Percentiles rank a stretch among this genome's conserved stretches.
These are phyloP conservation scores for Moesziomyces aphidis DNA, from an alignment of 1,284 basidiomycete species.

Conservation along the genomic window DNA sequence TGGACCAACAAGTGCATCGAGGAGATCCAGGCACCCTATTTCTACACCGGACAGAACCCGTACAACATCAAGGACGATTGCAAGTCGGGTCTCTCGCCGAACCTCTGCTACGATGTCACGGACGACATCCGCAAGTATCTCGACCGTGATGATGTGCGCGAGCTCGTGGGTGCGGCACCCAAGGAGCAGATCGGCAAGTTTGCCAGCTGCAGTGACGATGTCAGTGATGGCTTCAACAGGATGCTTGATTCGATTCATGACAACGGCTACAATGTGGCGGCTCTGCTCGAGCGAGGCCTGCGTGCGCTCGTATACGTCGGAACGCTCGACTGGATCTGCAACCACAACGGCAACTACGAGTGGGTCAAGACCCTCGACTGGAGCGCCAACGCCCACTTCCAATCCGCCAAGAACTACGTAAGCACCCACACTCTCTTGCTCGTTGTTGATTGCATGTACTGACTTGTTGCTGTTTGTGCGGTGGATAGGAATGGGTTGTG, in stretches of 20 bases:
- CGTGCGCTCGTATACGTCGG: slow-evolving; percentile 80
- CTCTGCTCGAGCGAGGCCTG: slow-evolving; percentile 79
- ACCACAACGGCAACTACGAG: slow-evolving; percentile 50
- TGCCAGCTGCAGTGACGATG: slow-evolving; percentile 47
- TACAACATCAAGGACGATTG: slow-evolving; percentile 62
- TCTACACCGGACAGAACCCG: slow-evolving; percentile 55
- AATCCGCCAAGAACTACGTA: slow-evolving; percentile 35
- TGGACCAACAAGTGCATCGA: slow-evolving; percentile 38
- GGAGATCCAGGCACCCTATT: slow-evolving; percentile 43
- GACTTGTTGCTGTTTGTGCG: background rate
- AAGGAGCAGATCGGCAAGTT: slow-evolving; percentile 53
- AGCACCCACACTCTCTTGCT: background rate
- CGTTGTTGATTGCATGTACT: background rate
- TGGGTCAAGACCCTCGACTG: slow-evolving; percentile 48
- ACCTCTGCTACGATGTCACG: slow-evolving; percentile 56
- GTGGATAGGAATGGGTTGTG: slow-evolving; percentile 31
- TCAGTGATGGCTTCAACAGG: slow-evolving; percentile 25
- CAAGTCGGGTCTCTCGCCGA: slow-evolving; percentile 43
- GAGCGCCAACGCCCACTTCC: slow-evolving; percentile 24
- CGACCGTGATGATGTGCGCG: slow-evolving; percentile 57
- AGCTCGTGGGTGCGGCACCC: slow-evolving; percentile 51
- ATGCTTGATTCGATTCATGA: slow-evolving; percentile 39
- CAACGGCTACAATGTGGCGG: slow-evolving; percentile 73
- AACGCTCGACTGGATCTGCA: slow-evolving; percentile 66
- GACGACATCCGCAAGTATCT: slow-evolving; percentile 57